These are phyloP conservation scores for Escallonia rubra DNA, from an alignment of 129 eudicot species.

Conservation along the genomic window DNA sequence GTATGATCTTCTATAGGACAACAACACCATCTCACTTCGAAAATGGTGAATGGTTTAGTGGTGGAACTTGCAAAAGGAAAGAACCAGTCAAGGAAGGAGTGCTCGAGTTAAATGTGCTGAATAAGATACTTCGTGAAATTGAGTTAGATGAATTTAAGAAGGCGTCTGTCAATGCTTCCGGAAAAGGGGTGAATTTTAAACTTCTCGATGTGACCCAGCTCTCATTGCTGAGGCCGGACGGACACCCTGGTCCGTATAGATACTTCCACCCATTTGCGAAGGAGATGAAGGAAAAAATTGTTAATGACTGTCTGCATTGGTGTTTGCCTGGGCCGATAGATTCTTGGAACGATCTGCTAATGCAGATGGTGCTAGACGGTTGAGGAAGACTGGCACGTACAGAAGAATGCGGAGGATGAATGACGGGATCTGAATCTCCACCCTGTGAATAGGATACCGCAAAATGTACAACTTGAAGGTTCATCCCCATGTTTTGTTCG, in stretches of 20 bases:
- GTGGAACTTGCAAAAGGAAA: conserved; percentile 71
- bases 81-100: conserved; percentile 75
- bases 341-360: conserved; percentile 84
- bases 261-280: conserved; percentile 63
- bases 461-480: conserved; percentile 6
- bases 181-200: conserved; percentile 52
- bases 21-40: conserved; percentile 93
- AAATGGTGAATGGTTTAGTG: conserved; percentile 74
- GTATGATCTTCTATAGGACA: conserved; percentile 59
- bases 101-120: conserved; percentile 38
- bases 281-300: conserved; percentile 44
- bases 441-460: conserved; percentile 5
- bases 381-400: conserved; percentile 15
- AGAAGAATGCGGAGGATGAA: not conserved
- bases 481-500: not conserved
- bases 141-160: conserved; percentile 72
- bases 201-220: conserved; percentile 79
- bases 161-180: conserved; percentile 39
- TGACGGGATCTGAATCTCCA: not conserved
- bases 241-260: conserved; percentile 95
- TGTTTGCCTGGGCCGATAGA: conserved; percentile 98
- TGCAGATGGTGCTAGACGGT: conserved; percentile 60
- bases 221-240: conserved; percentile 86
- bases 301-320: conserved; percentile 92
- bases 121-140: conserved; percentile 47